Conservation (phyloP, 163 green algal genomes). For the Coccomyxa subellipsoidea region DNA sequence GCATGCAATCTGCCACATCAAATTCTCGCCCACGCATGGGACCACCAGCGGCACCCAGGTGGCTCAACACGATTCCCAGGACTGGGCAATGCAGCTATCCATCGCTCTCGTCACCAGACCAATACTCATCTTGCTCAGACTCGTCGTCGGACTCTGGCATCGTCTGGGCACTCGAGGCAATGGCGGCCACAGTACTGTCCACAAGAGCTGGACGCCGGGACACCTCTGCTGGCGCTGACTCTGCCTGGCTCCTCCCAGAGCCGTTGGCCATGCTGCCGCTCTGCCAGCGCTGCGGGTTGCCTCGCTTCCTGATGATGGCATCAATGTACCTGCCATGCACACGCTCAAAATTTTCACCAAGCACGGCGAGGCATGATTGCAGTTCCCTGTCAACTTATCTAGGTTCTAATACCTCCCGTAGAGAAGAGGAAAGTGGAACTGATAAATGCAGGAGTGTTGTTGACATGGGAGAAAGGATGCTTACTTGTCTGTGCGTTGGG, state of each 20-base stretch:
- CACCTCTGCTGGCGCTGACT: neutral
- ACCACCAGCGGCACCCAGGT: too few species aligned
- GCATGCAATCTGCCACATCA: too few species aligned
- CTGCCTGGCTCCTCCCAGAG: neutral
- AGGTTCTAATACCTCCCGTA: too few species aligned
- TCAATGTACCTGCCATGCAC: conserved; percentile 2
- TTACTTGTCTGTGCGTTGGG: conserved; percentile 2
- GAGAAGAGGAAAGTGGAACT: too few species aligned
- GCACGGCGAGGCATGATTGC: neutral
- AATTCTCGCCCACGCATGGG: too few species aligned
- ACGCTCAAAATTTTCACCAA: neutral
- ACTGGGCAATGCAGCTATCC: neutral
- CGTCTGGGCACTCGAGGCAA: neutral
- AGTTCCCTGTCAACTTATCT: neutral
- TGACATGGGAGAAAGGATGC: too few species aligned
- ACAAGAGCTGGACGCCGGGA: neutral
- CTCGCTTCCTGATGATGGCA: conserved; percentile 1
- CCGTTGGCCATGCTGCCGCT: neutral
- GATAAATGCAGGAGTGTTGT: too few species aligned
- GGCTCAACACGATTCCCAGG: too few species aligned
- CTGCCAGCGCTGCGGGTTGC: neutral
- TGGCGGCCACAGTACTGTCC: neutral
- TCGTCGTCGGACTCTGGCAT: neutral
- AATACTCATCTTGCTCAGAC: conserved; percentile 1
- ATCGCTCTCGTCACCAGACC: neutral